These are phyloP conservation scores for Mycosphaerella arachidis DNA, from an alignment of 2,329 filamentous ascomycete genomes.

Conservation along the genomic window DNA sequence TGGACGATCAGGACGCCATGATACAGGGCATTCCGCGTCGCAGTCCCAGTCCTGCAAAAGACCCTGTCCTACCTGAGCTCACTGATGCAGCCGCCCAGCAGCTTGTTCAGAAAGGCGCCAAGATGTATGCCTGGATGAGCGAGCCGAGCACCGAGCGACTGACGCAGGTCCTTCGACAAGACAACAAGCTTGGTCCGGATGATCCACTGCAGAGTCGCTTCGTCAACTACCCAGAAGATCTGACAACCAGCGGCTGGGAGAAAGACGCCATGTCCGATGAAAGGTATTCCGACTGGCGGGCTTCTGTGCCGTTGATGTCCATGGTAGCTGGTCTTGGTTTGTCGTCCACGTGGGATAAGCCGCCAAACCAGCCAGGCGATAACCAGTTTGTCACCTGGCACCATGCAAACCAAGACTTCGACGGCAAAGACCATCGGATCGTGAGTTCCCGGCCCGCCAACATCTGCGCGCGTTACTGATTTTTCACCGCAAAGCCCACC, in stretches of 20 bases:
- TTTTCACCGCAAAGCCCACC: not conserved
- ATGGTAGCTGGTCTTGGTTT: not conserved
- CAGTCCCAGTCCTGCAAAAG: not conserved
- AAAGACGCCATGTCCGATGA: not conserved
- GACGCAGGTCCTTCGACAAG: not conserved
- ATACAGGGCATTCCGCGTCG: not conserved
- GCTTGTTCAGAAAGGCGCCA: not conserved
- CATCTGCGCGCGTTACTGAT: not conserved
- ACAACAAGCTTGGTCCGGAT: not conserved
- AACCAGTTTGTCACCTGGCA: not conserved
- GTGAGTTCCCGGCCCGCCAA: not conserved
- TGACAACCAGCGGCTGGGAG: not conserved
- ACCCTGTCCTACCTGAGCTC: not conserved
- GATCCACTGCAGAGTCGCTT: not conserved
- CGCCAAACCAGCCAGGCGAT: not conserved
- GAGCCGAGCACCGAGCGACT: not conserved
- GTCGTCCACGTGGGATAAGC: not conserved
- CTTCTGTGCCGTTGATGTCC: not conserved
- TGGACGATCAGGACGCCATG: not conserved
- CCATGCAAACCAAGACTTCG: not conserved
- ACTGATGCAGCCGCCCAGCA: not conserved
- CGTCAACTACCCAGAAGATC: not conserved
- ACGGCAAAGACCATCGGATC: not conserved
- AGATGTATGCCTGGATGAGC: not conserved
- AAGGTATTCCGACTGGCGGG: not conserved